phyloP scores from a whole-genome alignment of 1,139 yeast species.

The Geotrichum bryndzae region DNA sequence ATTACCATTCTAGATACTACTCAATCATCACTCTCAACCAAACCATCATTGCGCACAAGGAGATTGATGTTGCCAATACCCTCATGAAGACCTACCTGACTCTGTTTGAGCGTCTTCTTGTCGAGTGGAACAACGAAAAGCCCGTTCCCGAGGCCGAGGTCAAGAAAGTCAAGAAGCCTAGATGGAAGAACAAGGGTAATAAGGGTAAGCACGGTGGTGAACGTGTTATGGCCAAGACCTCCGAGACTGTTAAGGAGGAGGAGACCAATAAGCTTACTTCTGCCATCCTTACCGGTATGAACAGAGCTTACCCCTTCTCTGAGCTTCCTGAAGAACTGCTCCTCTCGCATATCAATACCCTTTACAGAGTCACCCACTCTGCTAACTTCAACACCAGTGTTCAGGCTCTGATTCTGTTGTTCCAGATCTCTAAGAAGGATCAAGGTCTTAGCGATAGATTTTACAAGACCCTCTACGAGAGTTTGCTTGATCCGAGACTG shows the following conservation, averaged over 20 bases:
- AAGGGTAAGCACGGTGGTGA: constrained; percentile 70
- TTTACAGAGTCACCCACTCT: constrained; percentile 87
- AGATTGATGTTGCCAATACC: constrained; percentile 70
- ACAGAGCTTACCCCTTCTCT: constrained; percentile 94
- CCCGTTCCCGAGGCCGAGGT: constrained; percentile 28
- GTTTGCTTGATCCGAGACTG: constrained; percentile 78
- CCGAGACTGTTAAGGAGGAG: constrained; percentile 71
- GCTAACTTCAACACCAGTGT: constrained; percentile 91
- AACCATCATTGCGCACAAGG: constrained; percentile 76
- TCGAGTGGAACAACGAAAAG: constrained; percentile 56
- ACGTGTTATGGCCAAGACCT: constrained; percentile 58
- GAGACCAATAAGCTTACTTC: constrained; percentile 79
- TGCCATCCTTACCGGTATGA: constrained; percentile 88
- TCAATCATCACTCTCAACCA: constrained; percentile 85
- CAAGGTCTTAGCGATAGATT: constrained; percentile 54
- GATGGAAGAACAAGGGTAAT: constrained; percentile 40
- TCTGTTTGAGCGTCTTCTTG: constrained; percentile 73
- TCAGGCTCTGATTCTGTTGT: constrained; percentile 81
- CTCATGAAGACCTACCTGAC: constrained; percentile 81
- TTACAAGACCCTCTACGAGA: constrained; percentile 84
- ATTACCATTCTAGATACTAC: constrained; percentile 84
- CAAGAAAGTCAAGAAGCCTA: constrained; percentile 39
- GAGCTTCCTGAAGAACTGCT: constrained; percentile 66
- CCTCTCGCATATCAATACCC: constrained; percentile 71
- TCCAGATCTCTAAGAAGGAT: constrained; percentile 51